Evolutionary conservation across 495 filamentous ascomycete species (phyloP), one percentile per base, ranked within the genome.

Genomic region (Hyaloscypha finlandica): DNA sequence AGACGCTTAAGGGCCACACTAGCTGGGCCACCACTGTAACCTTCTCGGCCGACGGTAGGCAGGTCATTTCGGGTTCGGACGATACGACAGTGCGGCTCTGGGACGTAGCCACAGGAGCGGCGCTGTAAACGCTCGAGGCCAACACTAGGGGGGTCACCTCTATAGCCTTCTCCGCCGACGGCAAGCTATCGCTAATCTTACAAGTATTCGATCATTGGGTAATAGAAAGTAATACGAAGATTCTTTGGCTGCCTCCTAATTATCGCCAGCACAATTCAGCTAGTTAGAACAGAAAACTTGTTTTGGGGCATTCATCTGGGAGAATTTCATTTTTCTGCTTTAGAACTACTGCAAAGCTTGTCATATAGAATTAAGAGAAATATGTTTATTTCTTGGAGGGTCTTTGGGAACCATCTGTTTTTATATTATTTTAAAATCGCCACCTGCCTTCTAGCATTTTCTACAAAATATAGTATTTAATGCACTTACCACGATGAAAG

Each of bases 11-110:
- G n/a, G n/a, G n/a, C n/a, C n/a, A n/a, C 51, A 53, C 51, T 53
- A 19, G 19, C 51, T 53, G 19, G 5, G 51, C 19, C 22, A 6
- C 19, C 6, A 6, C 51, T 16, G 51, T 53, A 16, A 71, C 73
- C 16, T 83, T 79, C 71, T 81, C 81, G 25, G 74, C 68, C 8
- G 73, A 83, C 67, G 66, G 70, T 33, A 68, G 75, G 19, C 59
- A 55, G 19, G 37, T 73, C 22, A 68, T 68, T 2, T 69, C 66
- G 9, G 65, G 20, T 29, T 67, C 68, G n/a, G n/a, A n/a, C n/a
- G n/a, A n/a, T n/a, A n/a, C n/a, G n/a, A n/a, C n/a, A n/a, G n/a
- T n/a, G n/a, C n/a, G n/a, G n/a, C n/a, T n/a, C n/a, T n/a, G n/a
- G n/a, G n/a, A n/a, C n/a, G n/a, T n/a, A n/a, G n/a, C n/a, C n/a